Percentiles rank a stretch among this genome's conserved stretches.
Evolutionary conservation across 371 early-diverging fungal species (phyloP).

Genomic region (Rhizopus arrhizus): DNA sequence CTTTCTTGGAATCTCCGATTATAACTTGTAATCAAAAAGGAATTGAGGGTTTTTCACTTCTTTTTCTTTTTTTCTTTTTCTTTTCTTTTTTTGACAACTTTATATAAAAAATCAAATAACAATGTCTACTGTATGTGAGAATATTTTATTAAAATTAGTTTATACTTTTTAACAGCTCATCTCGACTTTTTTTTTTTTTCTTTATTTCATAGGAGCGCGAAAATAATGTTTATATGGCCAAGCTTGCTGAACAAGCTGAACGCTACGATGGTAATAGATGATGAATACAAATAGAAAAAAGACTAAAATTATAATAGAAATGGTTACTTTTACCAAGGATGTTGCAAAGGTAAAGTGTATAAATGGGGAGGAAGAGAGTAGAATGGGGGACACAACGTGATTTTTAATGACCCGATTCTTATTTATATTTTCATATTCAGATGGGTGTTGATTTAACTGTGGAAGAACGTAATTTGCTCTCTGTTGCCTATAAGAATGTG

Average conservation of each 20-base stretch:
- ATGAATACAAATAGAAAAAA: not conserved
- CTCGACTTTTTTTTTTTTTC: not conserved
- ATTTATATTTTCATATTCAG: slow-evolving; percentile 17
- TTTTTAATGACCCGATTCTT: slow-evolving; percentile 11
- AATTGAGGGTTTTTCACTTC: not conserved
- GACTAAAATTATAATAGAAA: slow-evolving; percentile 66
- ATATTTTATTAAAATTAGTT: too few relatives aligned
- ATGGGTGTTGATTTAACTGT: slow-evolving; percentile 80
- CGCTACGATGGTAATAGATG: slow-evolving; percentile 77
- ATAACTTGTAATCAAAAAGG: not conserved
- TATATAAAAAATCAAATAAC: not conserved
- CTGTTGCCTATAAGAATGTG: slow-evolving; percentile 99
- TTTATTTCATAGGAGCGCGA: slow-evolving; percentile 39
- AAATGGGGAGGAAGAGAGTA: slow-evolving; percentile 10
- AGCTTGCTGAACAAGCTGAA: slow-evolving; percentile 98
- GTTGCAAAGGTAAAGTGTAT: slow-evolving; percentile 58
- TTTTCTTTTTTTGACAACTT: not conserved
- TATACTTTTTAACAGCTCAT: slow-evolving; percentile 78
- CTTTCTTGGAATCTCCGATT: slow-evolving; percentile 1
- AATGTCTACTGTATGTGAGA: slow-evolving; percentile 75
- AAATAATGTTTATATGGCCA: slow-evolving; percentile 82
- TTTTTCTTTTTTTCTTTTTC: slow-evolving; percentile 9
- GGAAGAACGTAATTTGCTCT: slow-evolving; percentile 97
- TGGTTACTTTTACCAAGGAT: slow-evolving; percentile 93
- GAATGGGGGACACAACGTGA: slow-evolving; percentile 6